Percentiles rank a stretch among this genome's conserved stretches.
These are phyloP conservation scores for Aegilops longissima DNA, from an alignment of 176 grass and related monocot species.

Conservation along the genomic window DNA sequence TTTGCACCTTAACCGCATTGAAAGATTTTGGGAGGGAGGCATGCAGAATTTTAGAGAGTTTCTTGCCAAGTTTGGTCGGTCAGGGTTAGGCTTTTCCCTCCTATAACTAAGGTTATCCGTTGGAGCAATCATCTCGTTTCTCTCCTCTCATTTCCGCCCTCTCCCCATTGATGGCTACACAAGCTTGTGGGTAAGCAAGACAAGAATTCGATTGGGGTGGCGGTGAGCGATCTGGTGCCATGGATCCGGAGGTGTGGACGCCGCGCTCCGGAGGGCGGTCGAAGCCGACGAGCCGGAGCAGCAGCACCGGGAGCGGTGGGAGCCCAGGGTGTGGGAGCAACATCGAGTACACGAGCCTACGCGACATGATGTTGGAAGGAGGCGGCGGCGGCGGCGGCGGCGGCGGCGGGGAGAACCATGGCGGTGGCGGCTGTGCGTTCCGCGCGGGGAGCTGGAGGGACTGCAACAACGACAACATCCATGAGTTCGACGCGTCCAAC, in stretches of 20 bases:
- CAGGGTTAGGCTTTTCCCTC: conserved; percentile 6
- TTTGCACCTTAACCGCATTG: too few species aligned
- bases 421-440: not conserved
- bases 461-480: conserved; percentile 30
- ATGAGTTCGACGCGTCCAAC: conserved; percentile 52
- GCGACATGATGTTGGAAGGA: conserved; percentile 60
- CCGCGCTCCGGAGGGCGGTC: conserved; percentile 9
- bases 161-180: not conserved
- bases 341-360: conserved; percentile 76
- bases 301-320: conserved; percentile 21
- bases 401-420: not conserved
- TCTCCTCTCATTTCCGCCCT: not conserved
- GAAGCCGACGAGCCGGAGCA: conserved; percentile 28
- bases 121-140: not conserved
- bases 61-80: conserved; percentile 14
- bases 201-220: not conserved
- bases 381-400: not conserved
- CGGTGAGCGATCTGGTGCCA: not conserved
- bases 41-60: conserved; percentile 1
- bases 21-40: not conserved
- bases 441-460: conserved; percentile 8
- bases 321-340: not conserved
- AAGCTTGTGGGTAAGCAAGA: not conserved
- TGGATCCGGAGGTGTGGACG: conserved; percentile 45
- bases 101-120: conserved; percentile 29